Conservation (phyloP, 2,329 filamentous ascomycete genomes). For the Xylaria sp. region DNA sequence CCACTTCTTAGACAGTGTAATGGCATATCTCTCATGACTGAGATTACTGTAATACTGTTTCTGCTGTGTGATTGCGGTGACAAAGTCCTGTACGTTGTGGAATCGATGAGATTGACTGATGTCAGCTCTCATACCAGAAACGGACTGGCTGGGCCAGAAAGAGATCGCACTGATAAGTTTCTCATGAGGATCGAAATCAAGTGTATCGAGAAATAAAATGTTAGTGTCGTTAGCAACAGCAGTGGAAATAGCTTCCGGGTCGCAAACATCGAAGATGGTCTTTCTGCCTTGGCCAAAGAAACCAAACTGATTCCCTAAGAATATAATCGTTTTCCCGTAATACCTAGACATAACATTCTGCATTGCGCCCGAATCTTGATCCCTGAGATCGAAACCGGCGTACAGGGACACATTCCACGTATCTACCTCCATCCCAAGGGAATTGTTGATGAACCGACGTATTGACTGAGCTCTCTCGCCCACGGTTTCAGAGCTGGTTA, state of each 20-base stretch:
- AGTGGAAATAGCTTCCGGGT: slow-evolving; percentile 22
- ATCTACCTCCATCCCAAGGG: slow-evolving; percentile 25
- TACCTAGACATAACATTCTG: slow-evolving; percentile 18
- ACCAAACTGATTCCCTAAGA: slow-evolving; percentile 17
- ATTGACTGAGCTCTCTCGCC: slow-evolving; percentile 24
- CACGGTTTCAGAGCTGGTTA: slow-evolving; percentile 25
- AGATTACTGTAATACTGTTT: slow-evolving; percentile 15
- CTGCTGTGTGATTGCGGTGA: slow-evolving; percentile 17
- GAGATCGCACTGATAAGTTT: slow-evolving; percentile 24
- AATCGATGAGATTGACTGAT: slow-evolving; percentile 25
- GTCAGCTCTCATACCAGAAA: slow-evolving; percentile 13
- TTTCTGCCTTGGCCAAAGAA: slow-evolving; percentile 27
- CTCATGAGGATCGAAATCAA: slow-evolving; percentile 23
- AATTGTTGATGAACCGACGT: slow-evolving; percentile 25
- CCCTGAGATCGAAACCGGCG: slow-evolving; percentile 13
- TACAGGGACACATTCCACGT: slow-evolving; percentile 29
- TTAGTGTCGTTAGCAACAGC: slow-evolving; percentile 23
- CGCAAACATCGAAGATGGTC: slow-evolving; percentile 23
- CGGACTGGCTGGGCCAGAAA: slow-evolving; percentile 19
- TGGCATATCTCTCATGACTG: background rate
- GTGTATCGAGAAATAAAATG: slow-evolving; percentile 27
- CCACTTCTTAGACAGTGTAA: slow-evolving; percentile 15
- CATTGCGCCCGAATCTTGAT: slow-evolving; percentile 16
- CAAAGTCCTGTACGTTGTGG: slow-evolving; percentile 13
- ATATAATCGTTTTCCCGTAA: slow-evolving; percentile 28